phyloP scores from a whole-genome alignment of 2,329 filamentous ascomycete genomes.

The Dactylellina cionopaga region DNA sequence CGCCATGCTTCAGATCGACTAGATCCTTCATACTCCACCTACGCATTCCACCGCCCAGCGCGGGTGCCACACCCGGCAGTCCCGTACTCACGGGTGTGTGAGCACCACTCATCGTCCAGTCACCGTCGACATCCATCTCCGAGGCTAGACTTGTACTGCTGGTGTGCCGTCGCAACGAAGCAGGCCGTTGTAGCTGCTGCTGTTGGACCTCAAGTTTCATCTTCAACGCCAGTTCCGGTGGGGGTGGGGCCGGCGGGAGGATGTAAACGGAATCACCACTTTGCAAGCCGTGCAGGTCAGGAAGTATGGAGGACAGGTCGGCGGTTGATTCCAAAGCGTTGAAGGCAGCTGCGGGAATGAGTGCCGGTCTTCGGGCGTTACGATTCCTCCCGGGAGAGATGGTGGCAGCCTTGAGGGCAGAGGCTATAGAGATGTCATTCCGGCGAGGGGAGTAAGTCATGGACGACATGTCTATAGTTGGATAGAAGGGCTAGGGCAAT shows the following conservation, averaged over 20 bases:
- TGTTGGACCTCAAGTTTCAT: slow-evolving; percentile 40
- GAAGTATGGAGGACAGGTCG: slow-evolving; percentile 43
- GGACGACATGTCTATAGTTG: slow-evolving; percentile 12
- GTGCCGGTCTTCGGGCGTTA: slow-evolving; percentile 28
- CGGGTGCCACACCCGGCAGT: neutral
- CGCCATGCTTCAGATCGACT: slow-evolving; percentile 20
- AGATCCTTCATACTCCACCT: slow-evolving; percentile 44
- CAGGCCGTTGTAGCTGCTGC: slow-evolving; percentile 6
- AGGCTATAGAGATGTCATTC: slow-evolving; percentile 25
- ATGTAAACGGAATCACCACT: slow-evolving; percentile 37
- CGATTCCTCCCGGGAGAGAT: slow-evolving; percentile 18
- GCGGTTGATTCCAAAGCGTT: slow-evolving; percentile 41
- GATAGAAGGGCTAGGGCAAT: too few species aligned
- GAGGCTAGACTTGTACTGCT: slow-evolving; percentile 28
- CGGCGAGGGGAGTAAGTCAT: slow-evolving; percentile 35
- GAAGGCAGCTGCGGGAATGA: slow-evolving; percentile 42
- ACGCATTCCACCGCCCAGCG: slow-evolving; percentile 14
- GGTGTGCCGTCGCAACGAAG: slow-evolving; percentile 13
- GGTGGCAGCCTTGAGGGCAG: slow-evolving; percentile 26
- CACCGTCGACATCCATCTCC: slow-evolving; percentile 35
- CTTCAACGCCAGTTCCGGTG: slow-evolving; percentile 27
- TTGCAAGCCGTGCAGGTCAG: slow-evolving; percentile 35
- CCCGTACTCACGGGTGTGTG: slow-evolving; percentile 28
- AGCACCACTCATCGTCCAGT: slow-evolving; percentile 38
- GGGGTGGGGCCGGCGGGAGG: slow-evolving; percentile 35